Percentiles rank a stretch among this genome's conserved stretches.
phyloP scores from a whole-genome alignment of 345 rosid genomes.

The Ceriops zippeliana region DNA sequence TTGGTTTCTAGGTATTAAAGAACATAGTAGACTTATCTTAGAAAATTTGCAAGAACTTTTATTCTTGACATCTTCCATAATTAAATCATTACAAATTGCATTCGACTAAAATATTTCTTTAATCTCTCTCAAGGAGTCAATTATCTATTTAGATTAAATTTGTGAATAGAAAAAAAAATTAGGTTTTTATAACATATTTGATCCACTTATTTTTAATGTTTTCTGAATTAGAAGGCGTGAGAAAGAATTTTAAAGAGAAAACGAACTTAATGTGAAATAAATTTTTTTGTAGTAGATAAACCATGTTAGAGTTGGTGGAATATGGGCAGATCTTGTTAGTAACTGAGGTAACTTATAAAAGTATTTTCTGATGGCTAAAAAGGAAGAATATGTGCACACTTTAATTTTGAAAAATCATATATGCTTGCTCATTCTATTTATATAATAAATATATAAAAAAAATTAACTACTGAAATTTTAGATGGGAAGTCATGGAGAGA shows the following conservation, averaged over 20 bases:
- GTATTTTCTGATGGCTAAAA: no score
- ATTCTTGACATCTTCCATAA: neutral
- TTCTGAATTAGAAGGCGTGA: neutral
- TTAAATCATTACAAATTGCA: neutral
- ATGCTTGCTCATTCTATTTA: neutral
- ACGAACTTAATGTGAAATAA: conserved; percentile 1
- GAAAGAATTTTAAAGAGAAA: neutral
- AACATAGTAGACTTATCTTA: neutral
- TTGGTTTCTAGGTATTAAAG: neutral
- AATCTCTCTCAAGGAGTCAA: no score
- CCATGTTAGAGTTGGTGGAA: conserved; percentile 97
- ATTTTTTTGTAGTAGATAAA: conserved; percentile 72
- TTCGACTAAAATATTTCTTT: no score
- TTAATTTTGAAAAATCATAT: no score
- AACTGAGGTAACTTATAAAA: conserved; percentile 60
- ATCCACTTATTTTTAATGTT: no score
- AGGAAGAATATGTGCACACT: neutral
- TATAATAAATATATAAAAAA: neutral
- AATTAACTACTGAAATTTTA: no score
- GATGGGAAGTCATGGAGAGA: no score
- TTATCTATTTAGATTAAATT: no score
- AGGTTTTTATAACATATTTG: no score
- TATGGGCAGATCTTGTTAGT: conserved; percentile 90
- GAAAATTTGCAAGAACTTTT: neutral
- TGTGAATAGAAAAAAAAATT: no score